phyloP scores from a whole-genome alignment of 345 rosid species.

The Theobroma cacao region DNA sequence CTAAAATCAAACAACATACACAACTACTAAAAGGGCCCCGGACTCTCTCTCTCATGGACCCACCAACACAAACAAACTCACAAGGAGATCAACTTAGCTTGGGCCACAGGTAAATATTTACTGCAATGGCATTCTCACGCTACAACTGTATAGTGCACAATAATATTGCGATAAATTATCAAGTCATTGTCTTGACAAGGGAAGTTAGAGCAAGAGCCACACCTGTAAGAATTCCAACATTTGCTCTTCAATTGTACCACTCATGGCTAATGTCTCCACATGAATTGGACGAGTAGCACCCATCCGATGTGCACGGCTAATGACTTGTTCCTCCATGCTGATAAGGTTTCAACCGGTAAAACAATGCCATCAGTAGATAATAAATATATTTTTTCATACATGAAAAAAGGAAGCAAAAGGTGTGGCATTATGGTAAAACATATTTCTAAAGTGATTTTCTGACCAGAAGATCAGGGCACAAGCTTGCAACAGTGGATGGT shows the following conservation, averaged over 20 bases:
- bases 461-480: background rate
- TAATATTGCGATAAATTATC: background rate
- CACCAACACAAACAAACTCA: background rate
- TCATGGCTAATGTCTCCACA: slow-evolving; percentile 91
- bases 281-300: slow-evolving; percentile 85
- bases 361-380: background rate
- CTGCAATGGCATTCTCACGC: background rate
- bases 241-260: slow-evolving; percentile 87
- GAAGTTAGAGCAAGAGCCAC: background rate
- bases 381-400: background rate
- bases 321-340: slow-evolving; percentile 97
- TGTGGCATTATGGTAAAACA: background rate
- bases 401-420: background rate
- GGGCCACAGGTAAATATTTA: background rate
- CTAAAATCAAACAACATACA: background rate
- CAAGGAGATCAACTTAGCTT: background rate
- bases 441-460: background rate
- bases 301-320: slow-evolving; percentile 93
- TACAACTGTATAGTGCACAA: background rate
- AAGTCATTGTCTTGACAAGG: background rate
- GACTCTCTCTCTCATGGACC: background rate
- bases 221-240: slow-evolving; percentile 89
- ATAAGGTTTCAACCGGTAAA: background rate
- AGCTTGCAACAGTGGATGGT: background rate
- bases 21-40: background rate